phyloP scores from a whole-genome alignment of 2,329 filamentous ascomycete species.

The Arachnomyces sp. region DNA sequence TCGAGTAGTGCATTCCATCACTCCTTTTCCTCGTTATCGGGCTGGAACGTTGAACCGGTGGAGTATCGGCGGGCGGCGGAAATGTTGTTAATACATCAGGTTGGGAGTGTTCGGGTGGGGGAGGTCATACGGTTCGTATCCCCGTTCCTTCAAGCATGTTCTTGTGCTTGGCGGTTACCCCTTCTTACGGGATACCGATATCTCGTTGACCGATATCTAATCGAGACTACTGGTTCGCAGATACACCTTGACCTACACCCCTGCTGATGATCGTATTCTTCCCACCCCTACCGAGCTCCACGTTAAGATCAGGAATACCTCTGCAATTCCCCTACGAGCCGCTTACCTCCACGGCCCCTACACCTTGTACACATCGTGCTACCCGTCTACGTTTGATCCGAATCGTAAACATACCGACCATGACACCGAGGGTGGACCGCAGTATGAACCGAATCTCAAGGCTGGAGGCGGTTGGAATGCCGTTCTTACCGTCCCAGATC shows the following conservation, averaged over 20 bases:
- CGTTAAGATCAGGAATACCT: constrained; percentile 86
- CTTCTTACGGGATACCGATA: neutral
- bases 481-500: constrained; percentile 68
- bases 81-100: constrained; percentile 88
- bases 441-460: constrained; percentile 95
- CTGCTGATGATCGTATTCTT: constrained; percentile 77
- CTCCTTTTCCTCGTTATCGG: constrained; percentile 25
- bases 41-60: constrained; percentile 24
- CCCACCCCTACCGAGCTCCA: constrained; percentile 73
- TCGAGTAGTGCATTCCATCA: constrained; percentile 15
- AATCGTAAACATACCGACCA: constrained; percentile 66
- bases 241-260: constrained; percentile 84
- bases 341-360: constrained; percentile 97
- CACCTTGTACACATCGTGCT: constrained; percentile 76
- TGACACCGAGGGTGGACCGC: constrained; percentile 65
- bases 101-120: constrained; percentile 85
- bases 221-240: constrained; percentile 24
- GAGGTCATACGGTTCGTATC: constrained; percentile 71
- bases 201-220: constrained; percentile 4
- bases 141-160: neutral
- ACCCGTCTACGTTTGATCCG: constrained; percentile 74
- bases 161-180: neutral
- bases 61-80: constrained; percentile 19
- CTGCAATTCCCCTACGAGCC: constrained; percentile 79
- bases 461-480: constrained; percentile 82